phyloP scores from a whole-genome alignment of 768 basidiomycete genomes.

The Mycena filopes region DNA sequence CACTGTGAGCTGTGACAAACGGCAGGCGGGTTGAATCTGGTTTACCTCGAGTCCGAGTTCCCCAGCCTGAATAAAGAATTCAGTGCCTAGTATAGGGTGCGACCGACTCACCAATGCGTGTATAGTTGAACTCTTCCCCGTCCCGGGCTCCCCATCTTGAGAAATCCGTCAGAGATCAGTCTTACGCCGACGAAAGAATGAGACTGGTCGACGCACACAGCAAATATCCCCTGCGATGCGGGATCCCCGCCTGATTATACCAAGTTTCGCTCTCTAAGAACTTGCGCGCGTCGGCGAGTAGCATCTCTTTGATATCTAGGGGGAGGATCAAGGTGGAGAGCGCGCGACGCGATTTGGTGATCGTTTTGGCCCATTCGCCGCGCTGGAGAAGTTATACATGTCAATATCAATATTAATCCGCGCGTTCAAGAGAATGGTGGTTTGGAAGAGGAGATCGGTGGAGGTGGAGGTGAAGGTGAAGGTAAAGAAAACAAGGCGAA shows the following conservation, averaged over 20 bases:
- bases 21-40: not conserved
- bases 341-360: constrained; percentile 23
- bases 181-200: not conserved
- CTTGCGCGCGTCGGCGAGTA: constrained; percentile 16
- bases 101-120: constrained; percentile 8
- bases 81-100: not conserved
- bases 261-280: constrained; percentile 19
- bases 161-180: not conserved
- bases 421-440: too few relatives aligned
- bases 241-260: constrained; percentile 20
- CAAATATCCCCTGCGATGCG: constrained; percentile 21
- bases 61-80: constrained; percentile 8
- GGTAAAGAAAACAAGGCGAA: too few relatives aligned
- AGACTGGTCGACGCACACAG: not conserved
- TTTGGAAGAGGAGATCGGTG: too few relatives aligned
- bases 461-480: too few relatives aligned
- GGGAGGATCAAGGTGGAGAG: constrained; percentile 16
- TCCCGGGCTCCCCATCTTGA: constrained; percentile 23
- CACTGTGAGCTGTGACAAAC: not conserved
- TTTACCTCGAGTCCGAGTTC: constrained; percentile 17
- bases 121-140: constrained; percentile 25
- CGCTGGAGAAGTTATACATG: too few relatives aligned
- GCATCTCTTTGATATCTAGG: constrained; percentile 17
- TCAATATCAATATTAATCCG: too few relatives aligned
- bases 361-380: constrained; percentile 12